A percentile compares a stretch with the other conserved stretches of the same genome.
phyloP scores from a whole-genome alignment of 768 basidiomycete genomes.

The Leccinum variicolor region DNA sequence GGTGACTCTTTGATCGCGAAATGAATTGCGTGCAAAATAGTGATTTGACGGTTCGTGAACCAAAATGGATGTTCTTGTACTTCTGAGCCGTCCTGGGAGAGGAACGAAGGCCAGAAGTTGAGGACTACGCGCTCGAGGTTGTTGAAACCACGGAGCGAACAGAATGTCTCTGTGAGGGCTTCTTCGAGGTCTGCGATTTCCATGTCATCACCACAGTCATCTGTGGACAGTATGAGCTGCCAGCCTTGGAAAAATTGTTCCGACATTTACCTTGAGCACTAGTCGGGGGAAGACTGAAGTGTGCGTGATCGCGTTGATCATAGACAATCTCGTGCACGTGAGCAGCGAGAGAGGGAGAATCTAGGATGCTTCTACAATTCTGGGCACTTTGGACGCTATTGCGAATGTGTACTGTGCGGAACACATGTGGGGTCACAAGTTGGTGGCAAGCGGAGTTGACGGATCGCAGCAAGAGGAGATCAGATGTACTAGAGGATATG shows the following conservation, averaged over 20 bases:
- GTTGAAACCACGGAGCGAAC: background rate
- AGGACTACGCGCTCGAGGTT: conserved; percentile 15
- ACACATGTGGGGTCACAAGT: conserved; percentile 24
- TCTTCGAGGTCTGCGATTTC: background rate
- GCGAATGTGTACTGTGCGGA: conserved; percentile 20
- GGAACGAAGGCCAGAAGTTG: conserved; percentile 32
- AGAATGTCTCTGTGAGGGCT: background rate
- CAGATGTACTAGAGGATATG: conserved; percentile 18
- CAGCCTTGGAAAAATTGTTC: no score
- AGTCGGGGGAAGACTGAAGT: conserved; percentile 20
- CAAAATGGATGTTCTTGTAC: conserved; percentile 28
- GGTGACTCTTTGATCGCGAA: conserved; percentile 17
- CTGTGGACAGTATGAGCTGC: background rate
- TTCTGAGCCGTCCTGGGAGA: conserved; percentile 20
- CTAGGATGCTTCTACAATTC: conserved; percentile 21
- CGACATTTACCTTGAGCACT: conserved; percentile 9
- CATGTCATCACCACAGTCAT: background rate
- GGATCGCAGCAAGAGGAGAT: conserved; percentile 16
- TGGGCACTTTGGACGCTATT: conserved; percentile 28
- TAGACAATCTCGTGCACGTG: conserved; percentile 29
- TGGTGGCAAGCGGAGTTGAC: conserved; percentile 23
- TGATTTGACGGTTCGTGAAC: conserved; percentile 29
- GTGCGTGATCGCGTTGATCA: conserved; percentile 24
- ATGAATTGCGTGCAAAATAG: conserved; percentile 23
- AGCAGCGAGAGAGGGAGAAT: conserved; percentile 18